Evolutionary conservation across 176 grass and related monocot species (phyloP), one percentile per base, ranked within the genome.

Genomic region (Bonia amplexicaulis): DNA sequence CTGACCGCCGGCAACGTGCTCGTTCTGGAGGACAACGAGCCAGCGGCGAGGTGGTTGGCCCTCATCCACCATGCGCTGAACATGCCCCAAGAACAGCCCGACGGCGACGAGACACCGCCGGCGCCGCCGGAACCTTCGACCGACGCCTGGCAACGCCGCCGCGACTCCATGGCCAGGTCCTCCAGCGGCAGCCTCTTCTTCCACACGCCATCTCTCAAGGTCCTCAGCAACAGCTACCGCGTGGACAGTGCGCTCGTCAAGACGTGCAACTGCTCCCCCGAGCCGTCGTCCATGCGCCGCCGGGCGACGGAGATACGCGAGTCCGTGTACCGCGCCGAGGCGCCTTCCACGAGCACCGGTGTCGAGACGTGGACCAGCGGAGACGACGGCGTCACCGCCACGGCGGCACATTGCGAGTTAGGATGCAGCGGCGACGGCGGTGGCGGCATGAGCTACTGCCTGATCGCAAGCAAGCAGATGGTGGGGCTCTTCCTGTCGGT

Each of bases 381-480:
- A 15, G 83, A 62, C 42, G 85, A 33, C 72, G 78, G 58, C 40
- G 71, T 48, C 29, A 2, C 5, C 52, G 2, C 12, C 20, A 8
- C 47, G 4, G 0, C 77, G 52, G 53, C 46, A 52, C 68, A 77
- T 2, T 42, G 72, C 66, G 92, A 84, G 12, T 17, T 26, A 1
- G 10, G 44, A 44, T 37, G 35, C 35, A 9, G 42, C 42, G 42
- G 42, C 23, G 12, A 11, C 72, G 19, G 80, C 39, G 80, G 87
- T 63, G 44, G 66, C 69, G 67, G 80, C 10, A 89, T 81, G 78
- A 90, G 80, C 71, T 99, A 99, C 89, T 94, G 91, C 80, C 80
- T 99, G 65, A 89, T 99, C 66, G 83, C 86, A 39, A 94, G 93
- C 85, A 99, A 99, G 78, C 96, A 99, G 80, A 99, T 99, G 96